Evolutionary conservation across 2,329 filamentous ascomycete genomes (phyloP).

Genomic region (Didymella segeticola): DNA sequence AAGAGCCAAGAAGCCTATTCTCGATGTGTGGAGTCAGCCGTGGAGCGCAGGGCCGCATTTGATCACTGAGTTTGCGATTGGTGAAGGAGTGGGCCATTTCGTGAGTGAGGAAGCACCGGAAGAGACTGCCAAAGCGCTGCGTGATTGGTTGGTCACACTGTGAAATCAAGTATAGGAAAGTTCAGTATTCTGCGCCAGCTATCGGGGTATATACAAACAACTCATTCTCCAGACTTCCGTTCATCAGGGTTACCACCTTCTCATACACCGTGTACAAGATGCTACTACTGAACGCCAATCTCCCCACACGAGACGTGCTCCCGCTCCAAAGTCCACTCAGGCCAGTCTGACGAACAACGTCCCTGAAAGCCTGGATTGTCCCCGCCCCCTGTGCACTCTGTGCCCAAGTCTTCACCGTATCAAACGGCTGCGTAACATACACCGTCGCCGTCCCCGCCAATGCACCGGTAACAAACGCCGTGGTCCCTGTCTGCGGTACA

Average conservation of each 20-base stretch:
- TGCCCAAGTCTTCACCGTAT: conserved; percentile 52
- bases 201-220: conserved; percentile 3
- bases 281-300: conserved; percentile 40
- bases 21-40: conserved; percentile 57
- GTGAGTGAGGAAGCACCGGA: conserved; percentile 62
- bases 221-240: conserved; percentile 1
- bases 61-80: conserved; percentile 57
- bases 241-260: conserved; percentile 28
- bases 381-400: conserved; percentile 42
- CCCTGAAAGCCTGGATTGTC: conserved; percentile 32
- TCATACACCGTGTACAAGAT: conserved; percentile 45
- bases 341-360: conserved; percentile 31
- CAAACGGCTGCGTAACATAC: conserved; percentile 54
- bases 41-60: conserved; percentile 54
- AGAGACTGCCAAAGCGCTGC: conserved; percentile 52
- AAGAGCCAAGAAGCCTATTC: conserved; percentile 56
- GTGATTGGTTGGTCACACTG: conserved; percentile 24
- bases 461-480: conserved; percentile 38
- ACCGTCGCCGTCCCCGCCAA: conserved; percentile 46
- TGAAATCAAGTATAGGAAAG: no score
- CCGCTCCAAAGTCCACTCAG: conserved; percentile 40
- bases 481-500: conserved; percentile 28
- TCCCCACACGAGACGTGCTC: conserved; percentile 38
- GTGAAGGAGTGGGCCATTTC: conserved; percentile 62
- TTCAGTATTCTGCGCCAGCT: background rate